These are phyloP conservation scores for Tripterygium wilfordii DNA, from an alignment of 177 flowering plant species.

Conservation along the genomic window DNA sequence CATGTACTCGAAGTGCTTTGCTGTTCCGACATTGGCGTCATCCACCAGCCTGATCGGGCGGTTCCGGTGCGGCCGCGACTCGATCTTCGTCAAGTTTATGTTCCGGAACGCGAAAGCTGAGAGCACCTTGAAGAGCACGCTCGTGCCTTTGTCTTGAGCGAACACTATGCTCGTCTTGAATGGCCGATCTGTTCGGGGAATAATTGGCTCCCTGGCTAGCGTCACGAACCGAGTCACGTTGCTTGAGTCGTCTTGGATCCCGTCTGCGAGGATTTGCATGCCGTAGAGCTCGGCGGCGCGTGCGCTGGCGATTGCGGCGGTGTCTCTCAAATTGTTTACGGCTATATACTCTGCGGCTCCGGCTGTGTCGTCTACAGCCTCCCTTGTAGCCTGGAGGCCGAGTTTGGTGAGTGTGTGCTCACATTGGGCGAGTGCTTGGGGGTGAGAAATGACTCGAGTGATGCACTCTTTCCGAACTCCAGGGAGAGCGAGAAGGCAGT, in stretches of 20 bases:
- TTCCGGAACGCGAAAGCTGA: constrained; percentile 89
- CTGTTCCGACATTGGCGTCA: constrained; percentile 84
- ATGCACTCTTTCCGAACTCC: constrained; percentile 71
- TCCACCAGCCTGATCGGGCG: constrained; percentile 75
- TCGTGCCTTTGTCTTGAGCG: constrained; percentile 85
- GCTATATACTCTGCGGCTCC: constrained; percentile 92
- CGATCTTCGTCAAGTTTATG: constrained; percentile 91
- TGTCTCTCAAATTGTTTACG: constrained; percentile 60
- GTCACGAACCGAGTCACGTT: constrained; percentile 96
- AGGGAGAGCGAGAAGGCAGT: constrained; percentile 83
- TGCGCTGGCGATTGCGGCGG: constrained; percentile 89
- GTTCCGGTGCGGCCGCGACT: constrained; percentile 83
- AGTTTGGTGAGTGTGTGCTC: constrained; percentile 81
- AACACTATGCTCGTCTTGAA: constrained; percentile 97
- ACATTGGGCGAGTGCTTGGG: constrained; percentile 91
- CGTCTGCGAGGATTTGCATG: constrained; percentile 63
- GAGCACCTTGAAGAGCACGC: constrained; percentile 82
- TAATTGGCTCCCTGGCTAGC: constrained; percentile 93
- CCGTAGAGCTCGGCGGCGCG: constrained; percentile 95
- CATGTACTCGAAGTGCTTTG: constrained; percentile 97
- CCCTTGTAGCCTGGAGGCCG: constrained; percentile 71
- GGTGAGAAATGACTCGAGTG: constrained; percentile 82
- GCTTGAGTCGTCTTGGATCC: constrained; percentile 86
- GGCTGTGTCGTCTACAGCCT: constrained; percentile 96
- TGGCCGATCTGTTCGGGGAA: constrained; percentile 87